Base-by-base conservation (phyloP, 2,329 filamentous ascomycete genomes). In the Penicillium capsulatum region DNA sequence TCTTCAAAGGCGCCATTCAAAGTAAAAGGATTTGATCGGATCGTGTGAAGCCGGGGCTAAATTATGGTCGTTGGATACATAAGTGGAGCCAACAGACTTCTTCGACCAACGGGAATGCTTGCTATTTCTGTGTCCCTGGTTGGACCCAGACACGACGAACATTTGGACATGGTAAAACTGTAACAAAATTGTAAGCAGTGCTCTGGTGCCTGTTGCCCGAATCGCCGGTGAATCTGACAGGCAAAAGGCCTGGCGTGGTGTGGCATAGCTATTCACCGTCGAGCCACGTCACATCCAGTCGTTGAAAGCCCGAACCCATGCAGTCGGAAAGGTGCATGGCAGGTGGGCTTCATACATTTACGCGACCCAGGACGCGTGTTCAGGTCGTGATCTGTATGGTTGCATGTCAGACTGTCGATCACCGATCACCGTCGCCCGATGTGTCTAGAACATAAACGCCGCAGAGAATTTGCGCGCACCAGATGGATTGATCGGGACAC, bases 1-100 rank as follows among this genome's bases (percentile, higher is more conserved):
- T n/a, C 17, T 10, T 15, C 29, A 14, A 26, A 30, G 31, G 11
- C 31, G 24, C 31, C 31, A 17, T 14, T 33, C 17, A 26, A 38
- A 38, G 32, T 14, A 43, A 30, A 17, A n/a, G 33, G 31, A 42
- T 44, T 45, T 41, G 45, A 27, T 39, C 38, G 41, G 33, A 42
- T 26, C 17, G 15, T 27, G 22, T 20, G 36, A 37, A 39, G 42
- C 31, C 42, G 39, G 28, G 20, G 34, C 36, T 40, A 34, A 36
- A 32, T 39, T 34, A 44, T 40, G 20, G 26, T 33, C 28, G 27
- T 19, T 7, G 29, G 28, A 22, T 31, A 13, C 13, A 35, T n/a
- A 17, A 38, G 42, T 48, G 45, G 42, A 36, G 30, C 17, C 34
- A 2, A 3, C 16, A 7, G 8, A 15, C 14, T 15, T 9, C 17